phyloP scores from a whole-genome alignment of 2,329 filamentous ascomycete genomes.

The Colletotrichum lentis region DNA sequence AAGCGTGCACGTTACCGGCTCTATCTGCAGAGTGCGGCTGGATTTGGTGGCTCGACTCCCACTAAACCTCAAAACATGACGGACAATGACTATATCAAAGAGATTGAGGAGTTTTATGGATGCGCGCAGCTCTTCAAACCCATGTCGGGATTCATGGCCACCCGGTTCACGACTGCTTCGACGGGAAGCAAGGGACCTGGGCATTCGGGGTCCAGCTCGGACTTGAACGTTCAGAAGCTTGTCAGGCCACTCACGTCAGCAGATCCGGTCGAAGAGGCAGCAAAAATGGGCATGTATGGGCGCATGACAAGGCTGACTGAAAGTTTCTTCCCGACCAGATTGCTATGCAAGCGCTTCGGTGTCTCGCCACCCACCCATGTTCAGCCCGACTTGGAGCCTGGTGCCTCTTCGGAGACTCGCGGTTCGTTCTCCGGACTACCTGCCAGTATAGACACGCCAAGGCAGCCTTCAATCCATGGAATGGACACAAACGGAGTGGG shows the following conservation, averaged over 20 bases:
- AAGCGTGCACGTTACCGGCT: slow-evolving; percentile 83
- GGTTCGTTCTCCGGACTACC: neutral
- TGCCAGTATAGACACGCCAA: neutral
- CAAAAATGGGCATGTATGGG: slow-evolving; percentile 91
- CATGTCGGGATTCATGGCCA: slow-evolving; percentile 90
- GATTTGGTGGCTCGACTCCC: slow-evolving; percentile 66
- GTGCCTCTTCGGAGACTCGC: neutral
- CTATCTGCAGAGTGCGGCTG: slow-evolving; percentile 82
- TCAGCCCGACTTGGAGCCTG: slow-evolving; percentile 57
- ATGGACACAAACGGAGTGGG: neutral
- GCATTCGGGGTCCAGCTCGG: slow-evolving; percentile 35
- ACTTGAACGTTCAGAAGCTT: slow-evolving; percentile 51
- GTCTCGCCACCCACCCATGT: slow-evolving; percentile 79
- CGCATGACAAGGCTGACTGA: slow-evolving; percentile 77
- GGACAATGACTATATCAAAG: slow-evolving; percentile 79
- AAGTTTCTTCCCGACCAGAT: slow-evolving; percentile 79
- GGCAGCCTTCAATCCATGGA: neutral
- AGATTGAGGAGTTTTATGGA: slow-evolving; percentile 77
- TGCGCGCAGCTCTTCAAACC: slow-evolving; percentile 83
- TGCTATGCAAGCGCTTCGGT: slow-evolving; percentile 95
- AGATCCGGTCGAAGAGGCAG: slow-evolving; percentile 86
- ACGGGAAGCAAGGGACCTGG: slow-evolving; percentile 48
- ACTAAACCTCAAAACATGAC: slow-evolving; percentile 53
- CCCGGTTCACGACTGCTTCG: slow-evolving; percentile 82
- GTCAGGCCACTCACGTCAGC: slow-evolving; percentile 64